Evolutionary conservation across 2,329 filamentous ascomycete species (phyloP), one percentile per base, ranked within the genome.

Genomic region (Cytospora piceae): DNA sequence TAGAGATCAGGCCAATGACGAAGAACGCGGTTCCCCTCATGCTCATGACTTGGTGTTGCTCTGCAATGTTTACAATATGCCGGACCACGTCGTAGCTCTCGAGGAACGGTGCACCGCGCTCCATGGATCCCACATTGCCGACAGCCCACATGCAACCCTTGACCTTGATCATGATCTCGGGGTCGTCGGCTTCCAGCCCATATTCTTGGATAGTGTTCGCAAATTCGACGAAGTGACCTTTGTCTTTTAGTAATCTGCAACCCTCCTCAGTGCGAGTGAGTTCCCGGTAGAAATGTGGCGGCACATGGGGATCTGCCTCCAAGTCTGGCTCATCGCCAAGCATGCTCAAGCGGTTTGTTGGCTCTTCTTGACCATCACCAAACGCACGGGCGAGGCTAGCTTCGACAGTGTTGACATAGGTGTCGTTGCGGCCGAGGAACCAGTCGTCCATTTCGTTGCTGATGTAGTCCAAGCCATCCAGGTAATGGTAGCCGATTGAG

Each of bases 371-470:
- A 62, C 85, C 86, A 51, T 90, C 85, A n/a, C 88, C 83, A 70
- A 97, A 94, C 0, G 94, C 90, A 67, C 93, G 89, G 37, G 94
- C 93, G 60, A 99, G 83, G 63, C 94, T 96, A n/a, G 96, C 95
- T 77, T 99, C 95, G 51, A 99, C 94, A 51, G 98, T 86, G 46
- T 88, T 86, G 59, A 99, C 95, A 71, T 99, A 99, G n/a, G 89
- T 90, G 75, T 99, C 94, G 74, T 99, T 99, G 54, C 95, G 89
- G 17, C 95, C 95, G 34, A 99, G 83, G 74, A 98, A 99, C 95
- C 95, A 99, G 78, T 99, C 96, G 71, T 99, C 95, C 95, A 99
- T 99, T 76, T 99, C 96, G 74, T 96, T 95, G 68, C 94, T 97
- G 77, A 99, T 99, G 75, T 99, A 99, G 79, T 99, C 96, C 53